Evolutionary conservation across 2,329 filamentous ascomycete genomes (phyloP).

Genomic region (Aotearoamyces nothofagi): DNA sequence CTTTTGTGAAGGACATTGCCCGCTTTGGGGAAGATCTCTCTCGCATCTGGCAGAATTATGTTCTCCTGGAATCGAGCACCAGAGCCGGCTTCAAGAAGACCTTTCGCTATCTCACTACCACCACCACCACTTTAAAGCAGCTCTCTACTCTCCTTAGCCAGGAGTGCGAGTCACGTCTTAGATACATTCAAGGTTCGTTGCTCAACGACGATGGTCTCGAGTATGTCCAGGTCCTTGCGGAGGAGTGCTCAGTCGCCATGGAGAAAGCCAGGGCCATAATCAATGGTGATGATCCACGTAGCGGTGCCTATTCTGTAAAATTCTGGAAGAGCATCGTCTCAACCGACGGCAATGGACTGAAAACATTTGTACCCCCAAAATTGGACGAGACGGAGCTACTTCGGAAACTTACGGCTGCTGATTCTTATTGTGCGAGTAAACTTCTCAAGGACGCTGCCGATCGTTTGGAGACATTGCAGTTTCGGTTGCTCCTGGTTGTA

Average conservation of each 20-base stretch:
- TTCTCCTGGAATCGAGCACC: background rate
- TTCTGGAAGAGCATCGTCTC: too few relatives aligned
- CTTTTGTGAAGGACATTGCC: too few relatives aligned
- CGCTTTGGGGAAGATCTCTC: too few relatives aligned
- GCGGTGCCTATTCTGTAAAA: too few relatives aligned
- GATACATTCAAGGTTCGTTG: constrained; percentile 9
- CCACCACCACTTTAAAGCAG: background rate
- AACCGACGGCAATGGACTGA: background rate
- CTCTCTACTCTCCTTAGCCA: background rate
- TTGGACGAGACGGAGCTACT: background rate
- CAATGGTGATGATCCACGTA: too few relatives aligned
- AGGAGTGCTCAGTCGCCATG: constrained; percentile 6
- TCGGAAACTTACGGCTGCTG: background rate
- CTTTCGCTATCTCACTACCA: background rate
- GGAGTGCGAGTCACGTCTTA: constrained; percentile 3
- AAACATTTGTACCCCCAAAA: background rate
- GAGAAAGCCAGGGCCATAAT: constrained; percentile 3
- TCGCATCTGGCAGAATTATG: background rate
- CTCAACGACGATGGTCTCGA: constrained; percentile 10
- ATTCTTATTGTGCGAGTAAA: background rate
- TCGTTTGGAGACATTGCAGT: background rate
- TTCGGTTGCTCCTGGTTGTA: background rate
- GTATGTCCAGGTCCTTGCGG: constrained; percentile 10
- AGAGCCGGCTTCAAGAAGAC: background rate
- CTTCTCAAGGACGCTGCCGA: background rate